Base-by-base conservation (phyloP, 1,284 basidiomycete species). In the Tilletia setariae region DNA sequence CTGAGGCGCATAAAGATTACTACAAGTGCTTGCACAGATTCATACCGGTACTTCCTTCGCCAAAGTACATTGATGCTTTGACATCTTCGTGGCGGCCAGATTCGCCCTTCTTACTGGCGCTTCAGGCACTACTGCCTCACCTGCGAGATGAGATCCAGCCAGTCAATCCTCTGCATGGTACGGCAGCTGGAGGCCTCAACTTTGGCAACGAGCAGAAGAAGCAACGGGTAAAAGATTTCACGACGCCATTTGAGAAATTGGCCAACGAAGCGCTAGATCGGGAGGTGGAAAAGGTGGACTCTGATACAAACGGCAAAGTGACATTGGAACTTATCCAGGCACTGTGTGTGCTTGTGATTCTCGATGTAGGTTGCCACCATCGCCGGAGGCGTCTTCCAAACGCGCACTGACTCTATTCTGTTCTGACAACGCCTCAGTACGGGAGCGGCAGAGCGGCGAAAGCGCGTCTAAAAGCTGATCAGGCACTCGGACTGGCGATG, bases 401-500 rank as follows among this genome's bases (percentile, higher is more conserved):
- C 35, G 35, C 35, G 35, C 35, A 40, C 35, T 40, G 35, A 40
- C 35, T 40, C 35, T 4, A 40, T 6, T 40, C 35, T 40, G 6
- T 11, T 40, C 11, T 11, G 35, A 40, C 35, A 4, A 40, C 35
- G 11, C 35, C 6, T 23, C 69, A 70, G 70, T 79, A 79, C 62
- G 78, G 78, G 56, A 75, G 71, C 68, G 77, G 78, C 21, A 67
- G 76, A 30, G 73, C 78, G 43, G 70, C 78, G 66, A 79, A 79
- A 66, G 74, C 78, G 23, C 71, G 78, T 11, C 65, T 79, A 35
- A 79, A 79, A 66, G 78, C 76, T 6, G 78, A 79, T 51, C 75
- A 78, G 69, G 78, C 77, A 25, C 74, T 79, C 15, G 75, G 76
- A 40, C 69, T 79, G 40, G 76, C 77, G 42, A 79, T 79, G 78